Base-by-base conservation (phyloP, 2,329 filamentous ascomycete species). In the Orbilia quercus region DNA sequence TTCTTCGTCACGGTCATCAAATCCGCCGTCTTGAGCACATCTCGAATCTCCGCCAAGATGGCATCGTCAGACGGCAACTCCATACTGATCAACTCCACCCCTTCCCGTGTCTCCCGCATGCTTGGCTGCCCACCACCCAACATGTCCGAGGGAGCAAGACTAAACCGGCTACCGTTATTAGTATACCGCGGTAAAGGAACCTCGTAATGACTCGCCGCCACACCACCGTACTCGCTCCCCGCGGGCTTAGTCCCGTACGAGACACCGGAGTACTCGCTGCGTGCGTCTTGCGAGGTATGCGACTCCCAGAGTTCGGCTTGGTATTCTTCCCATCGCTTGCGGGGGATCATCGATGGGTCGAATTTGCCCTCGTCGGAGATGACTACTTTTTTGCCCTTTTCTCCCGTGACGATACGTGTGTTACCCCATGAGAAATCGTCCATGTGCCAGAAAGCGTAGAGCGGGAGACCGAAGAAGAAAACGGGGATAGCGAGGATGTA, bases 371-470 rank as follows among this genome's bases (percentile, higher is more conserved):
- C 95, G 80, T 99, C 95, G 1, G 92, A 91, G 76, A 99, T 90
- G 77, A 99, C 88, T 75, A 98, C 84, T 84, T 97, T 94, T 80
- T 92, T 90, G 76, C 95, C 95, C 81, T 90, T 89, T 80, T 99
- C 95, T 80, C 95, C 95, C 6, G 91, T 95, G 76, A 99, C 92
- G 67, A 99, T 88, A 88, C 95, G 94, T 42, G 95, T 99, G 82
- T 97, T 99, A 82, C 95, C 95, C 95, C 95, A 99, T 78, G 90
- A 91, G 87, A 99, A 99, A 82, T 99, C 95, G 81, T 99, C 95
- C 95, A 98, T 98, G 83, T 97, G 87, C 95, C 95, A 99, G 86
- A 99, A 99, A 54, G 94, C 86, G 81, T 98, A 98, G 25, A 99
- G 83, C 0, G 95, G 95, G 47, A 99, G 85, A 69, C 87, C 92